A percentile compares a stretch with the other conserved stretches of the same genome.
These are phyloP conservation scores for Verticillium longisporum DNA, from an alignment of 2,329 filamentous ascomycete genomes.

Conservation along the genomic window DNA sequence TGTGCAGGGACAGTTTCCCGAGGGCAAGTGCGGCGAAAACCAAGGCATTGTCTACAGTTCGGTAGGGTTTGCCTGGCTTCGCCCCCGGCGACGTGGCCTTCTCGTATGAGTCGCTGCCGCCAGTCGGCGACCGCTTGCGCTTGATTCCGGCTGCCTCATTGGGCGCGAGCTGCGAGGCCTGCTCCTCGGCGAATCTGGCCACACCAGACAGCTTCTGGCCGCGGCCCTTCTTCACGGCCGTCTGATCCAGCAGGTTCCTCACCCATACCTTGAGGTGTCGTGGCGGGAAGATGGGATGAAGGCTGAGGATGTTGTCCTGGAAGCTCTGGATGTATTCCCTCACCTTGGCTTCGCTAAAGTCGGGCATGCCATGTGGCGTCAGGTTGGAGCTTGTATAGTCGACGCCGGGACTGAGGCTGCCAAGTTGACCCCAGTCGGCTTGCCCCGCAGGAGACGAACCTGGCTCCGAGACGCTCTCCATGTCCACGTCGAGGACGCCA, in stretches of 20 bases:
- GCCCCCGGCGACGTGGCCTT: conserved; percentile 4
- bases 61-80: conserved; percentile 45
- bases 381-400: conserved; percentile 30
- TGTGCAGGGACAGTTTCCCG: conserved; percentile 68
- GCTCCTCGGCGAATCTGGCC: conserved; percentile 25
- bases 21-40: conserved; percentile 78
- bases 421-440: conserved; percentile 53
- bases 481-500: conserved; percentile 31
- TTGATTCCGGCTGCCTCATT: conserved; percentile 24
- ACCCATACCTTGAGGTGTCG: conserved; percentile 46
- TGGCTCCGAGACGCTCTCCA: conserved; percentile 41
- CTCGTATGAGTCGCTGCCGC: conserved; percentile 9
- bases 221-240: conserved; percentile 23
- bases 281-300: conserved; percentile 57
- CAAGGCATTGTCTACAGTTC: conserved; percentile 73
- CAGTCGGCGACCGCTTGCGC: conserved; percentile 46
- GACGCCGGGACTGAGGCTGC: conserved; percentile 37
- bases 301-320: conserved; percentile 54
- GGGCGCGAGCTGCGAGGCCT: conserved; percentile 1
- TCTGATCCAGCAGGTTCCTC: conserved; percentile 40
- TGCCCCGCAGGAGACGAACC: conserved; percentile 47
- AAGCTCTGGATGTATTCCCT: conserved; percentile 49
- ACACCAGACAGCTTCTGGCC: conserved; percentile 7
- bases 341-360: conserved; percentile 45
- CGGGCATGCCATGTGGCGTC: conserved; percentile 41